Base-by-base conservation (phyloP, 805 yeast genomes). In the Yueomyces sinensis region DNA sequence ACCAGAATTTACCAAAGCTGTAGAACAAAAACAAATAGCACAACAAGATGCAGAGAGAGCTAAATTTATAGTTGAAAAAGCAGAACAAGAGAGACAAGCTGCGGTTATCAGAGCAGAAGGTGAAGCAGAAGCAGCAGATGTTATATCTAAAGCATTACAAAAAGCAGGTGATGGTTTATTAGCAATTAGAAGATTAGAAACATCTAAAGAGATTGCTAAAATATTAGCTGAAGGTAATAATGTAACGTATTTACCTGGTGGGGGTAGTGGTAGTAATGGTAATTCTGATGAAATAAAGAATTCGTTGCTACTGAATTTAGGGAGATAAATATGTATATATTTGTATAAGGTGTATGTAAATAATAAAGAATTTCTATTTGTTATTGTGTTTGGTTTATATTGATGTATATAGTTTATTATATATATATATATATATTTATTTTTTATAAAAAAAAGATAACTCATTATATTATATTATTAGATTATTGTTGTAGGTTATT, bases 31-130 rank as follows among this genome's bases (percentile, higher is more conserved):
- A 59, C 97, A 91, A 63, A 93, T 91, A 62, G 98, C 98, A 23
- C 98, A 91, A 65, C 98, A 91, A 63, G 98, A 91, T 56, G 97
- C 98, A 17, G 97, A 91, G 66, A 73, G 98, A 46, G 95, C 97
- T 39, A 81, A 80, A 52, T 91, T 74, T 54, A 66, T 83, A 35
- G 96, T 91, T 37, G 96, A 87, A 54, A 81, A 81, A 56, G 97
- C 97, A 7, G 96, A 91, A 60, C 98, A 91, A 64, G 97, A 89
- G 60, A 75, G 94, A 56, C 87, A 81, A 59, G 98, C 97, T 2
- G 66, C 82, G 32, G 84, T 91, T 49, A 87, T 91, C 46, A 76
- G 97, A 51, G 98, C 98, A 20, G 98, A 91, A 62, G 98, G 97
- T 63, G 98, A 91, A 64, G 98, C 98, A 33, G 97, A 91, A 60